phyloP scores from a whole-genome alignment of 768 basidiomycete species.

The Gautieria morchelliformis region DNA sequence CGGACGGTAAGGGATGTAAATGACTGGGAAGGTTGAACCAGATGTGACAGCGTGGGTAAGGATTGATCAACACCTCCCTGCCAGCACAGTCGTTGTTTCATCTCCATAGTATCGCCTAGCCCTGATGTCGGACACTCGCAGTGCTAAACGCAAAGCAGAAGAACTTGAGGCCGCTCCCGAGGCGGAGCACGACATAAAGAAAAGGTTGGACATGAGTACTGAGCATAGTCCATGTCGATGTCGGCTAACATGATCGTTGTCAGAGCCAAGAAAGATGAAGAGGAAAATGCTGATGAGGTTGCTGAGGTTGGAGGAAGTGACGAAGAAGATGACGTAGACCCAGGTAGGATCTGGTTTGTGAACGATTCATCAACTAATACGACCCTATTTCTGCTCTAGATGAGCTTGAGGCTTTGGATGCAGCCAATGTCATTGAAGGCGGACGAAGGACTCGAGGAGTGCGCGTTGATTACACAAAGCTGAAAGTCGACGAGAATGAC shows the following conservation, averaged over 20 bases:
- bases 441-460: conserved; percentile 21
- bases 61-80: neutral
- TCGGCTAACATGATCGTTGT: neutral
- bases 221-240: neutral
- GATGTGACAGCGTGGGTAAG: conserved; percentile 3
- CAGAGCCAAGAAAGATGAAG: conserved; percentile 21
- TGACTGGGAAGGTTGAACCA: too few species aligned
- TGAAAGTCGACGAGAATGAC: conserved; percentile 14
- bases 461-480: conserved; percentile 20
- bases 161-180: neutral
- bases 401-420: conserved; percentile 17
- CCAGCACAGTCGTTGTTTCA: neutral
- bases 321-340: conserved; percentile 17
- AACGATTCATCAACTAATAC: neutral
- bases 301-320: conserved; percentile 12
- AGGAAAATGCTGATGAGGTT: conserved; percentile 16
- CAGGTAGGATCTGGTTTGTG: conserved; percentile 14
- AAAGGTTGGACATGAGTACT: neutral
- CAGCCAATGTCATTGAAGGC: conserved; percentile 11
- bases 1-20: conserved; percentile 14
- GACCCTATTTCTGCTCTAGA: conserved; percentile 10
- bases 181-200: neutral
- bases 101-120: neutral
- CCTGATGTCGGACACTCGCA: conserved; percentile 1
- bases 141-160: neutral